A percentile compares a stretch with the other conserved stretches of the same genome.
Conservation (phyloP, 2,329 filamentous ascomycete genomes). For the Canariomyces notabilis region DNA sequence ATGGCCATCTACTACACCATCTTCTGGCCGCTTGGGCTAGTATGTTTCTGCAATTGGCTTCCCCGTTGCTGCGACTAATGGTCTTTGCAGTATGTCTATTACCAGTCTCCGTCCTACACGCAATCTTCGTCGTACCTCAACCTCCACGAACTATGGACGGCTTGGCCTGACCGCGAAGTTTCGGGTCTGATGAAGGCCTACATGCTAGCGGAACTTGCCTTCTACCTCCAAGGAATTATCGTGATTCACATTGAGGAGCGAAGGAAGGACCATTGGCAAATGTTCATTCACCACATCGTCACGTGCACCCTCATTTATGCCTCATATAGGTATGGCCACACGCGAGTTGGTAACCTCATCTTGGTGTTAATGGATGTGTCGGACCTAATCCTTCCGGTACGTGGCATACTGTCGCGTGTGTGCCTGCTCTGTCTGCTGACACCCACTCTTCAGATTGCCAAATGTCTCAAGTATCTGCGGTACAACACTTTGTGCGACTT, state of each 20-base stretch:
- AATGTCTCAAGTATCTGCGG: slow-evolving; percentile 87
- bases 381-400: slow-evolving; percentile 79
- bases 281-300: slow-evolving; percentile 91
- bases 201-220: slow-evolving; percentile 82
- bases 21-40: slow-evolving; percentile 81
- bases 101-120: slow-evolving; percentile 66
- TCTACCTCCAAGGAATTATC: slow-evolving; percentile 91
- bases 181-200: slow-evolving; percentile 77
- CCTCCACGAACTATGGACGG: slow-evolving; percentile 72
- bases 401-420: slow-evolving; percentile 27
- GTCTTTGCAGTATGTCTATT: slow-evolving; percentile 66
- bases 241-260: slow-evolving; percentile 93
- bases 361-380: slow-evolving; percentile 91
- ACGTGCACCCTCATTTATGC: slow-evolving; percentile 75
- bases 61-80: slow-evolving; percentile 11
- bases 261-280: slow-evolving; percentile 92
- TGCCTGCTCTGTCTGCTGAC: background rate
- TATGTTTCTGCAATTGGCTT: slow-evolving; percentile 41
- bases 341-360: slow-evolving; percentile 81
- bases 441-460: slow-evolving; percentile 60
- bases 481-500: slow-evolving; percentile 72
- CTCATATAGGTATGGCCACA: slow-evolving; percentile 83
- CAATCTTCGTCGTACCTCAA: slow-evolving; percentile 74
- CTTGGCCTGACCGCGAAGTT: slow-evolving; percentile 77
- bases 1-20: slow-evolving; percentile 75